Evolutionary conservation across 352 stramenopile species (phyloP), one percentile per base, ranked within the genome.

Genomic region (Blastocystis sp.): DNA sequence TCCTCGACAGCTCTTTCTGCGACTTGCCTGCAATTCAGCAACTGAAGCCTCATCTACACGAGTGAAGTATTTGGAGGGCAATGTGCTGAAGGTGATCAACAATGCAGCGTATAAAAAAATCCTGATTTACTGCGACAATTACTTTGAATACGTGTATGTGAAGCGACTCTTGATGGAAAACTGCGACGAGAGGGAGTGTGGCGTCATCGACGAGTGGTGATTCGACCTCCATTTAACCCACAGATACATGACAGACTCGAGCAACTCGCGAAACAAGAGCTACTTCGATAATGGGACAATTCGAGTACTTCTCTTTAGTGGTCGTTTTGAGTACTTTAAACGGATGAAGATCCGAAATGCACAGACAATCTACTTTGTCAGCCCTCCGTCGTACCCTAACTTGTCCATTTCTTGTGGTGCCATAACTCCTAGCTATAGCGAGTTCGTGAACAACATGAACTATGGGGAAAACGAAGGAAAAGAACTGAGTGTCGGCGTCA

Each of bases 111-210:
- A 88, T 43, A 76, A 73, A 37, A 56, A 69, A 11, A 88, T 88
- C 11, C 66, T 88, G 13, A 26, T 88, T 23, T 88, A 88, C 45
- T 76, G 62, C 53, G 77, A 88, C 43, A 79, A 55, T 41, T 88
- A 88, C 66, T 88, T 88, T 20, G 77, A 88, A 41, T 88, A 88
- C 26, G 61, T 88, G 5, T 88, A 76, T 43, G 66, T 88, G 23
- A 76, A 79, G 53, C 62, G 66, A 39, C 37, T 88, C 20, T 26
- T 88, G 55, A 88, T 88, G 77, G 77, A 88, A 29, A 79, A 64
- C 53, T 79, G 62, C 45, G 77, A 88, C 39, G 77, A 88, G 45
- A 43, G 66, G 26, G 77, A 88, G 47, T 76, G 62, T 26, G 77
- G 62, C 3, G 43, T 88, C 45, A 76, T 88, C 55, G 66, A 88